These are phyloP conservation scores for Quercus cerris DNA, from an alignment of 306 rosid genomes.

Conservation along the genomic window DNA sequence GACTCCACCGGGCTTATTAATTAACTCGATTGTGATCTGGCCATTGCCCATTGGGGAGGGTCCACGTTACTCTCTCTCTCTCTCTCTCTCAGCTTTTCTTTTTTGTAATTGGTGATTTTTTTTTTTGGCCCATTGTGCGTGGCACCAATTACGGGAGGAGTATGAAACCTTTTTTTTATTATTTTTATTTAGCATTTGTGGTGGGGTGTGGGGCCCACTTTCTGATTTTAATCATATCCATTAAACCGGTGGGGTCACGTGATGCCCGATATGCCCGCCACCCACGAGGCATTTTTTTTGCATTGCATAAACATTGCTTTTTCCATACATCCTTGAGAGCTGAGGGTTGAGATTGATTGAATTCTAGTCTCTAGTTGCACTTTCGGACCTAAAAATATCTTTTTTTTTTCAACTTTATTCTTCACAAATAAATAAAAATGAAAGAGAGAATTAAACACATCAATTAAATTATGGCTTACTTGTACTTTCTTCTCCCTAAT, in stretches of 20 bases:
- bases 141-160: constrained; percentile 29
- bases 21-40: constrained; percentile 19
- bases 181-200: not conserved
- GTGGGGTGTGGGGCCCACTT: constrained; percentile 8
- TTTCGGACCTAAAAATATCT: no score
- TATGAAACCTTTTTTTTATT: no score
- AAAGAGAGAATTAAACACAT: no score
- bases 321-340: no score
- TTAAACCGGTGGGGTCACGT: constrained; percentile 29
- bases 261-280: constrained; percentile 36
- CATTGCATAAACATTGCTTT: not conserved
- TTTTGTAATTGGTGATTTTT: not conserved
- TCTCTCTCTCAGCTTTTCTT: not conserved
- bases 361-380: no score
- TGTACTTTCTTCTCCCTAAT: no score
- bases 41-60: not conserved
- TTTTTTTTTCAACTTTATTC: no score
- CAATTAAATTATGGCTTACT: no score
- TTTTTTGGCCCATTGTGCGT: constrained; percentile 16
- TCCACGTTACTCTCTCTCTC: not conserved
- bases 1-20: constrained; percentile 16
- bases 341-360: no score
- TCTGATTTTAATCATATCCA: constrained; percentile 10
- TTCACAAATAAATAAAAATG: no score
- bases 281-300: constrained; percentile 24